These are phyloP conservation scores for Uronychia binucleata DNA, from an alignment of 73 alveolate genomes.

Conservation along the genomic window DNA sequence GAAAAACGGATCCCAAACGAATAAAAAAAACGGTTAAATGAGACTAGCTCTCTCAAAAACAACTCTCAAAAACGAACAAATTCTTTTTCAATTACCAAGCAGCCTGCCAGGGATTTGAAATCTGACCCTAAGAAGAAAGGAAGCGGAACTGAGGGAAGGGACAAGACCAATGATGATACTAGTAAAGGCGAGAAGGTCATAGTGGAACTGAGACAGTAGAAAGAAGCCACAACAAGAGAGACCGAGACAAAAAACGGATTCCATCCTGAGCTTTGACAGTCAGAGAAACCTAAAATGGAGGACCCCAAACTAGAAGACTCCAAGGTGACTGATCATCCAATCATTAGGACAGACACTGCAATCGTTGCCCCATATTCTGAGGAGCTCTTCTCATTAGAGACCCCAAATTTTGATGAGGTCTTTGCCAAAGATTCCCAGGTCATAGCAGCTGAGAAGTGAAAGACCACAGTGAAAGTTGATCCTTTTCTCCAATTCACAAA, in stretches of 20 bases:
- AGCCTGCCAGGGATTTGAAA: not conserved
- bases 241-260: not conserved
- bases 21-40: not conserved
- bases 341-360: too few relatives aligned
- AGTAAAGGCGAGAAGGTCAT: not conserved
- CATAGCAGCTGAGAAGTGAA: not conserved
- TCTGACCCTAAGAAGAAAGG: too few relatives aligned
- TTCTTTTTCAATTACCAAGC: not conserved
- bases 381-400: not conserved
- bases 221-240: not conserved
- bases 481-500: not conserved
- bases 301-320: not conserved
- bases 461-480: not conserved
- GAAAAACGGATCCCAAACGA: not conserved
- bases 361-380: not conserved
- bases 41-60: not conserved
- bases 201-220: not conserved
- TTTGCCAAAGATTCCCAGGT: not conserved
- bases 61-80: not conserved
- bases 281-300: not conserved
- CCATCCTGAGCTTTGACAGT: too few relatives aligned
- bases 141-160: too few relatives aligned
- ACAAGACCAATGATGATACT: too few relatives aligned
- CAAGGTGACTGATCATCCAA: too few relatives aligned
- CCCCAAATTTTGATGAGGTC: not conserved